A percentile compares a stretch with the other conserved stretches of the same genome.
Conservation (phyloP, 768 basidiomycete genomes). For the Naganishia kalamii region DNA sequence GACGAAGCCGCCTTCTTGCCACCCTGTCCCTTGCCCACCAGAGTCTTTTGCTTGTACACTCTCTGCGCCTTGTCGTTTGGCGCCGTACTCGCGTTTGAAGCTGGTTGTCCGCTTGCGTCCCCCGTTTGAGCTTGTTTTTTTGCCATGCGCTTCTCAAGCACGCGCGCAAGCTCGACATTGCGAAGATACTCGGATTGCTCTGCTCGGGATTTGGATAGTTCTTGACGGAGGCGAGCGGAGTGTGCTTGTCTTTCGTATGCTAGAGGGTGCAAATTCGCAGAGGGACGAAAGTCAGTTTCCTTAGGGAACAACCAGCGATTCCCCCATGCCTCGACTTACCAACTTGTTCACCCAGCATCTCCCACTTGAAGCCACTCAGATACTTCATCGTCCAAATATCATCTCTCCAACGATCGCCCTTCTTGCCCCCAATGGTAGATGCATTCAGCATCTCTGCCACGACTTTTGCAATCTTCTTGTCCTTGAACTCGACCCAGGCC, state of each 20-base stretch:
- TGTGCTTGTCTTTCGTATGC: slow-evolving; percentile 90
- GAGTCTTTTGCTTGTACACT: slow-evolving; percentile 9
- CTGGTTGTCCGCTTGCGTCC: background rate
- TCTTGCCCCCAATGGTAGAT: slow-evolving; percentile 67
- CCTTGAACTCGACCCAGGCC: slow-evolving; percentile 97
- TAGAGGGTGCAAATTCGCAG: slow-evolving; percentile 42
- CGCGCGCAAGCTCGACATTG: slow-evolving; percentile 86
- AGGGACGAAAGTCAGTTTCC: slow-evolving; percentile 11
- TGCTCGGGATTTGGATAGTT: slow-evolving; percentile 74
- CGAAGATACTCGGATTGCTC: slow-evolving; percentile 90
- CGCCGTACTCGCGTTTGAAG: background rate
- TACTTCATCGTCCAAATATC: slow-evolving; percentile 99
- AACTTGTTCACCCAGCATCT: slow-evolving; percentile 96
- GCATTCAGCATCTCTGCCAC: slow-evolving; percentile 96
- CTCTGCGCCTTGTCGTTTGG: slow-evolving; percentile 11
- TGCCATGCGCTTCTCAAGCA: slow-evolving; percentile 49
- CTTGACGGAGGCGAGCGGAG: slow-evolving; percentile 78
- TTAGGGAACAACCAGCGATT: background rate
- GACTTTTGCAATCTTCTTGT: slow-evolving; percentile 81
- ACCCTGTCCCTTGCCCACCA: slow-evolving; percentile 1
- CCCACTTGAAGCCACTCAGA: slow-evolving; percentile 95
- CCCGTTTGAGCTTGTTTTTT: slow-evolving; percentile 32
- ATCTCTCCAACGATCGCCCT: slow-evolving; percentile 65
- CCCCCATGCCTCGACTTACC: slow-evolving; percentile 56
- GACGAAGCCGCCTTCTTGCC: background rate